A percentile compares a stretch with the other conserved stretches of the same genome.
Conservation (phyloP, 2,329 filamentous ascomycete species). For the Cercospora sojina region DNA sequence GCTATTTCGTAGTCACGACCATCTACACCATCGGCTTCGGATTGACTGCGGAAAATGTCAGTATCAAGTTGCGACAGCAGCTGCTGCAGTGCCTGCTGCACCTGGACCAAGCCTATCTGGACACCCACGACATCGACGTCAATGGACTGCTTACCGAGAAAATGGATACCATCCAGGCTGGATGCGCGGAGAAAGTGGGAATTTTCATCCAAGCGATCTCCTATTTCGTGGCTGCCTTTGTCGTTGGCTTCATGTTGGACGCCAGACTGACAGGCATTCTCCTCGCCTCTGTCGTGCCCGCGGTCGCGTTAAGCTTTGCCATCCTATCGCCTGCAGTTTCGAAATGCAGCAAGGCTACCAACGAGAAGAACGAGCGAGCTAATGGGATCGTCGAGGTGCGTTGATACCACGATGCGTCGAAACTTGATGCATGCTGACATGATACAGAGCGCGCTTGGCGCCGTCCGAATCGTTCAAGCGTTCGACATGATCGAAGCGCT, state of each 20-base stretch:
- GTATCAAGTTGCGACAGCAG: slow-evolving; percentile 47
- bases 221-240: slow-evolving; percentile 48
- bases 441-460: slow-evolving; percentile 42
- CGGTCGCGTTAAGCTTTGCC: slow-evolving; percentile 47
- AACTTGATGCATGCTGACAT: neutral
- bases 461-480: slow-evolving; percentile 51
- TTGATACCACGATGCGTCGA: neutral
- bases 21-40: slow-evolving; percentile 53
- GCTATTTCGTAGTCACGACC: slow-evolving; percentile 53
- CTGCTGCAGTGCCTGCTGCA: slow-evolving; percentile 51
- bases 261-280: slow-evolving; percentile 45
- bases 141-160: slow-evolving; percentile 48
- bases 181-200: slow-evolving; percentile 50
- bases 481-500: slow-evolving; percentile 47
- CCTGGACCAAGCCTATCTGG: slow-evolving; percentile 55
- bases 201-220: slow-evolving; percentile 49
- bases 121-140: slow-evolving; percentile 52
- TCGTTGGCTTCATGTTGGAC: slow-evolving; percentile 48
- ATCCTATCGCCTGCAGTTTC: slow-evolving; percentile 46
- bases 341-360: slow-evolving; percentile 42
- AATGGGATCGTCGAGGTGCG: slow-evolving; percentile 43
- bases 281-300: slow-evolving; percentile 50
- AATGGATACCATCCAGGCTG: slow-evolving; percentile 48
- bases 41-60: slow-evolving; percentile 51
- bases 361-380: slow-evolving; percentile 44